Conservation (phyloP, 2,329 filamentous ascomycete genomes). For the Neospermospora avenae region DNA sequence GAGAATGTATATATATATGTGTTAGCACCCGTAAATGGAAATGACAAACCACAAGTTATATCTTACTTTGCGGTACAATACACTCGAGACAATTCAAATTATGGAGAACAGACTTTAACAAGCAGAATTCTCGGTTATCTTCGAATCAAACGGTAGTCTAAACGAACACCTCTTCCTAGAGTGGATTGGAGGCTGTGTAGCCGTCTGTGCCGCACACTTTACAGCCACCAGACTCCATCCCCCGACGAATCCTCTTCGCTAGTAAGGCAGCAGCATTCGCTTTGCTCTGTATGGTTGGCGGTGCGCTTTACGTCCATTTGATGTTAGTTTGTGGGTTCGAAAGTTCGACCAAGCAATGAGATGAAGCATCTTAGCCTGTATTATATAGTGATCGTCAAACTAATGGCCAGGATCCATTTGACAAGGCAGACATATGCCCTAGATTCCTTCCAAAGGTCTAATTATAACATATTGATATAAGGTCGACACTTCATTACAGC, state of each 20-base stretch:
- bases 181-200: not conserved
- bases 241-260: not conserved
- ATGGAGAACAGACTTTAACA: too few species aligned
- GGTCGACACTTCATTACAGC: too few species aligned
- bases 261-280: not conserved
- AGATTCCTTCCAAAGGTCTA: not conserved
- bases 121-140: too few species aligned
- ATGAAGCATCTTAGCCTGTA: not conserved
- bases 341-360: not conserved
- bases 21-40: too few species aligned
- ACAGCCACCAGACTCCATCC: not conserved
- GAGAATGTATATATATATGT: too few species aligned
- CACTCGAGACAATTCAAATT: too few species aligned
- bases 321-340: not conserved
- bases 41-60: too few species aligned
- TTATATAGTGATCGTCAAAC: not conserved
- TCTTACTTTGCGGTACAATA: too few species aligned
- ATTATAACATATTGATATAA: not conserved
- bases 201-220: conserved; percentile 1
- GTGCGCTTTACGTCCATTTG: not conserved
- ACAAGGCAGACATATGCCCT: not conserved
- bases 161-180: too few species aligned
- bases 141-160: too few species aligned
- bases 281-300: not conserved
- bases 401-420: not conserved